These are phyloP conservation scores for Filobasidium wieringae DNA, from an alignment of 768 basidiomycete genomes.

Conservation along the genomic window DNA sequence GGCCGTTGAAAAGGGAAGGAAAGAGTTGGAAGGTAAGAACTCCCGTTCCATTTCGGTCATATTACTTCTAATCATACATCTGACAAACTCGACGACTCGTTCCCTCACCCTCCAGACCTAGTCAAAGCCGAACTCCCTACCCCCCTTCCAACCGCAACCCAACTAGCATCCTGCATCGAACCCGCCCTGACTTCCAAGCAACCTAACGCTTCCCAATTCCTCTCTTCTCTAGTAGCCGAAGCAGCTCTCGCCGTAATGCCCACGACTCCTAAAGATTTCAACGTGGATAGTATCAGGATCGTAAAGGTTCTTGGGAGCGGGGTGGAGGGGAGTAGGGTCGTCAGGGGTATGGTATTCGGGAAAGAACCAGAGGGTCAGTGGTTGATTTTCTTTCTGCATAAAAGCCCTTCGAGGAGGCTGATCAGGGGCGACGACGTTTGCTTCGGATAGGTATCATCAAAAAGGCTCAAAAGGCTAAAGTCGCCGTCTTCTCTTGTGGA, in stretches of 20 bases:
- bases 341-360: constrained; percentile 96
- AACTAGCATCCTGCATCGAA: constrained; percentile 59
- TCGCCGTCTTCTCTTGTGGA: constrained; percentile 86
- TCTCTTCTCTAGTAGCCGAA: constrained; percentile 76
- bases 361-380: constrained; percentile 78
- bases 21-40: constrained; percentile 75
- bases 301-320: constrained; percentile 97
- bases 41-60: neutral
- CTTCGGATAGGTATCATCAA: constrained; percentile 56
- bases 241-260: constrained; percentile 83
- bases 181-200: constrained; percentile 96
- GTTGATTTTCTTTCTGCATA: neutral
- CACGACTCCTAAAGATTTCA: constrained; percentile 70
- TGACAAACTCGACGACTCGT: too few species aligned
- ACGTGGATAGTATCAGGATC: constrained; percentile 93
- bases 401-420: too few species aligned
- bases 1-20: constrained; percentile 66
- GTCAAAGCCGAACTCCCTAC: constrained; percentile 10
- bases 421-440: neutral
- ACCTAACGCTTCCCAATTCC: constrained; percentile 77
- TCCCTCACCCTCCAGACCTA: constrained; percentile 7
- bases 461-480: constrained; percentile 74
- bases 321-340: constrained; percentile 69
- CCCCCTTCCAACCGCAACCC: constrained; percentile 62
- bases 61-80: too few species aligned